Conservation (phyloP, 2,329 filamentous ascomycete species). For the Neurospora sp. region DNA sequence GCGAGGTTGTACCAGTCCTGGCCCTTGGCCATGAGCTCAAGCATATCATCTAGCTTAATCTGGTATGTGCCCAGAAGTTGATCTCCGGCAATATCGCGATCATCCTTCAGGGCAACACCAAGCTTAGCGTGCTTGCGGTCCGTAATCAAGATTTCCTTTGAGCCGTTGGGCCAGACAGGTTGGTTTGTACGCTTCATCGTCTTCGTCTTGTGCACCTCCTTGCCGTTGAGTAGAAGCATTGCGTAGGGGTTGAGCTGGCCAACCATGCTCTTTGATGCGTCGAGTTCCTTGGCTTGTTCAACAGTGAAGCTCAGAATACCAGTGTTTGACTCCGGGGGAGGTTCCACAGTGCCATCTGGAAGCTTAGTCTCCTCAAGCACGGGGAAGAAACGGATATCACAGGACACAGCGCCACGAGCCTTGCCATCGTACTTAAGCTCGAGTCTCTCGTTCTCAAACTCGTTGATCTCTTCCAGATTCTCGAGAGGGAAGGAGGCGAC, state of each 20-base stretch:
- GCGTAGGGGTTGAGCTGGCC: constrained; percentile 89
- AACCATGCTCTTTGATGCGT: constrained; percentile 83
- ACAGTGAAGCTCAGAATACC: constrained; percentile 91
- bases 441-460: constrained; percentile 75
- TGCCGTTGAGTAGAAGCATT: constrained; percentile 78
- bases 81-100: constrained; percentile 75
- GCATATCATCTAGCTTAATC: constrained; percentile 88
- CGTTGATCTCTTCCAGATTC: constrained; percentile 63
- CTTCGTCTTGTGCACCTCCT: constrained; percentile 79
- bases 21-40: constrained; percentile 82
- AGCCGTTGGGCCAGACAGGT: constrained; percentile 87
- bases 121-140: constrained; percentile 85
- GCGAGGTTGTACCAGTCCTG: constrained; percentile 93
- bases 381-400: constrained; percentile 91
- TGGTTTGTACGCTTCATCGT: constrained; percentile 96
- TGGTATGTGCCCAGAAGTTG: constrained; percentile 86
- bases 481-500: constrained; percentile 79
- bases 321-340: constrained; percentile 80
- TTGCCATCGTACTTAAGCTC: constrained; percentile 82
- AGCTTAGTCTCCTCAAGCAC: constrained; percentile 65
- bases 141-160: constrained; percentile 90
- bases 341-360: constrained; percentile 67
- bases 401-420: constrained; percentile 66
- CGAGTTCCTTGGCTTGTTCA: constrained; percentile 93
- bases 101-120: constrained; percentile 89